A percentile compares a stretch with the other conserved stretches of the same genome.
Evolutionary conservation across 495 filamentous ascomycete species (phyloP).

Genomic region (Cercophora newfieldiana): DNA sequence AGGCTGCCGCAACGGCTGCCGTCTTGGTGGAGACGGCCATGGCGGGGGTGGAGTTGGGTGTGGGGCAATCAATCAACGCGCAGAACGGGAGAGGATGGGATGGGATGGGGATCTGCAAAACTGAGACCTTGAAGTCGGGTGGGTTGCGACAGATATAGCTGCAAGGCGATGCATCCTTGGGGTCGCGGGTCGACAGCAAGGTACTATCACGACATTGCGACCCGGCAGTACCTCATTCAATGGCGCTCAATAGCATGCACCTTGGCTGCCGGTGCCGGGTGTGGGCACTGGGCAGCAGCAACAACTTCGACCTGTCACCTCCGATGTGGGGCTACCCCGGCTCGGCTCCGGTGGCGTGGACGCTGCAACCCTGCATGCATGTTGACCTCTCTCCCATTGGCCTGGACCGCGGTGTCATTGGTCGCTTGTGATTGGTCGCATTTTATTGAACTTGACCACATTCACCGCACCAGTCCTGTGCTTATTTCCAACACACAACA

Average conservation of each 20-base stretch:
- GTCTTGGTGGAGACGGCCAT: slow-evolving; percentile 1
- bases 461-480: too few relatives aligned
- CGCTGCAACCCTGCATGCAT: slow-evolving; percentile 15
- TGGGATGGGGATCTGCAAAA: too few relatives aligned
- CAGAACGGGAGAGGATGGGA: background rate
- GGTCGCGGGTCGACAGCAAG: too few relatives aligned
- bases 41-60: background rate
- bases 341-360: slow-evolving; percentile 5
- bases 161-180: too few relatives aligned
- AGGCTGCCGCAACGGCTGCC: background rate
- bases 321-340: slow-evolving; percentile 6
- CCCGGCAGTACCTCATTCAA: slow-evolving; percentile 9
- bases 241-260: too few relatives aligned
- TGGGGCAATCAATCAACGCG: background rate
- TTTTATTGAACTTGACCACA: too few relatives aligned
- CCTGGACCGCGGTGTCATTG: background rate
- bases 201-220: slow-evolving; percentile 12
- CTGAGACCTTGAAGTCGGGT: too few relatives aligned
- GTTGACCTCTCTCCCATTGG: background rate
- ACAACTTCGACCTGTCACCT: slow-evolving; percentile 7
- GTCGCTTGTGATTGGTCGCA: background rate
- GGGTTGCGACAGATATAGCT: too few relatives aligned
- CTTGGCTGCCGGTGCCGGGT: background rate
- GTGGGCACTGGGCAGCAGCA: background rate
- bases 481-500: too few relatives aligned